These are phyloP conservation scores for Lentinula raphanica DNA, from an alignment of 768 basidiomycete genomes.

Conservation along the genomic window DNA sequence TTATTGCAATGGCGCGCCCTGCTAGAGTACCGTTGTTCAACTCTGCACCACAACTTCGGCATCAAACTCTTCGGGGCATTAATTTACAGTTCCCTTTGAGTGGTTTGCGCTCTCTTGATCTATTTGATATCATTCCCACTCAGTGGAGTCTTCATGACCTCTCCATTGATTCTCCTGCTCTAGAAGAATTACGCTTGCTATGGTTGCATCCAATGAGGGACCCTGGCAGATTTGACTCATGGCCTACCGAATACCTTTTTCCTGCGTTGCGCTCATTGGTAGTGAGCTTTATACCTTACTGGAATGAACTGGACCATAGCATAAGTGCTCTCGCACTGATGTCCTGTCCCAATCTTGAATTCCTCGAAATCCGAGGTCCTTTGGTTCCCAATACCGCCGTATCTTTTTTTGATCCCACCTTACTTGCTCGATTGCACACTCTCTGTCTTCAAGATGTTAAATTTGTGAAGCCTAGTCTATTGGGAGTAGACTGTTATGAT, in stretches of 20 bases:
- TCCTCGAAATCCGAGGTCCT: background rate
- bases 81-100: background rate
- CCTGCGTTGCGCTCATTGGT: background rate
- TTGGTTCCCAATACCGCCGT: background rate
- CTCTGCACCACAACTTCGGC: background rate
- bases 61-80: background rate
- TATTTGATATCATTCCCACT: background rate
- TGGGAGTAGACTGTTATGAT: background rate
- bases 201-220: background rate
- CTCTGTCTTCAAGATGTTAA: background rate
- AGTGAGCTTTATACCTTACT: conserved; percentile 1
- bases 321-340: background rate
- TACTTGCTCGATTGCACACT: conserved; percentile 4
- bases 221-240: background rate
- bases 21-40: background rate
- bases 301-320: background rate
- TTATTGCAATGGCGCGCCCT: background rate
- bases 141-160: background rate
- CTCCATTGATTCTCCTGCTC: background rate
- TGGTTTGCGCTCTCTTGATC: background rate
- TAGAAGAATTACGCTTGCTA: background rate
- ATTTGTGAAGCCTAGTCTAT: background rate
- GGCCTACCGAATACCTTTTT: background rate
- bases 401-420: background rate
- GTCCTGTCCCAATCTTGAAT: conserved; percentile 3